Base-by-base conservation (phyloP, 2,329 filamentous ascomycete genomes). In the Xylariaceae sp. region DNA sequence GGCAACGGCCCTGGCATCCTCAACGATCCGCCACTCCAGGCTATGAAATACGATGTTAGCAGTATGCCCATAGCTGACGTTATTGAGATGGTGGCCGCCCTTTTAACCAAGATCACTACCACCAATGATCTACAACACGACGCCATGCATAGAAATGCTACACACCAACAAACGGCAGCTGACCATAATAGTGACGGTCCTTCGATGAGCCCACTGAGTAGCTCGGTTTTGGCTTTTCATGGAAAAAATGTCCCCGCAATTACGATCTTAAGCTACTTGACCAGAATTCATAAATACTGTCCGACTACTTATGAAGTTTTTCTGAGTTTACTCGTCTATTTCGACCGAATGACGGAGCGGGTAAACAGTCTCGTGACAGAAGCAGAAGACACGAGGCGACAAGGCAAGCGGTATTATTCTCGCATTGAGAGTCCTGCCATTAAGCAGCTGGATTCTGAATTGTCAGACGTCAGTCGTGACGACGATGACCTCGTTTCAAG, bases 271-370 rank as follows among this genome's bases (percentile, higher is more conserved):
- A 97, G 91, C 78, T 99, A 99, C 67, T 76, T 99, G 51, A 92
- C 87, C 65, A 86, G 94, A 57, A 97, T 99, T 69, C 92, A 99
- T 74, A 96, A 96, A 74, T 99, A 99, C 73, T 99, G 94, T 67
- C 94, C 94, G 0, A 97, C 94, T 4, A 97, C 94, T 0, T 99
- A 96, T 69, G 94, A 99, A 72, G 94, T 99, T 0, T 99, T 99
- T 68, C 75, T 99, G 57, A 96, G 91, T 68, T 74, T 99, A 65
- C 75, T 99, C 53, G 91, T 99, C 34, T 99, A 97, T 72, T 99
- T 99, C 72, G 94, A 99, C 70, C 88, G 94, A 59, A 99, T 99
- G 94, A 96, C 92, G 43, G 94, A 97, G 70, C 83, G 90, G 55
- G 91, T 97, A 56, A 97, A 97, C 68, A 86, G 87, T 44, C 80